Evolutionary conservation across 2,329 filamentous ascomycete genomes (phyloP).

Genomic region (Setomelanomma holmii): DNA sequence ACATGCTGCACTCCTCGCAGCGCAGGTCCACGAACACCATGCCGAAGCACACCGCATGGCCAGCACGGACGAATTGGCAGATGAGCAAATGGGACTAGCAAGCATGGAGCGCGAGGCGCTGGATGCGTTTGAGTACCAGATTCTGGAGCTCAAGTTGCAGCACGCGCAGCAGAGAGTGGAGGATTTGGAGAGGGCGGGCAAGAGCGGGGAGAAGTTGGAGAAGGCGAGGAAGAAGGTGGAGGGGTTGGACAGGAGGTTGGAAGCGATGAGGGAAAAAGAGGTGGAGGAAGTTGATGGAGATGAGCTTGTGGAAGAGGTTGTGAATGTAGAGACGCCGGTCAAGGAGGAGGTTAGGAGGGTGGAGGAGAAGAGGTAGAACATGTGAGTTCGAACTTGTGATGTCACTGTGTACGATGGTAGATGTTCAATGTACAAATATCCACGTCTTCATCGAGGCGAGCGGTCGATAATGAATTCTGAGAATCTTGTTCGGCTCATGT

Average conservation of each 20-base stretch:
- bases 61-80: conserved; percentile 15
- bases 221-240: conserved; percentile 13
- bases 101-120: conserved; percentile 23
- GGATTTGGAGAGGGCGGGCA: neutral
- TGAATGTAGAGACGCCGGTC: neutral
- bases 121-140: conserved; percentile 15
- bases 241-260: conserved; percentile 1
- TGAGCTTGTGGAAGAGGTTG: neutral
- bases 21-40: conserved; percentile 31
- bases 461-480: too few species aligned
- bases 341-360: neutral
- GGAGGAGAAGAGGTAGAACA: neutral
- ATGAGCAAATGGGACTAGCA: conserved; percentile 17
- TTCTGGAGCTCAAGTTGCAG: neutral
- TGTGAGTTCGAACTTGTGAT: neutral
- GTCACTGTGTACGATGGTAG: neutral
- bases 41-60: conserved; percentile 20
- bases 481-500: too few species aligned
- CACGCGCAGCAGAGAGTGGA: neutral
- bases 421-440: neutral
- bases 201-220: conserved; percentile 4
- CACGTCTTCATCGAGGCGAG: neutral
- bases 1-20: conserved; percentile 27
- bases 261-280: conserved; percentile 3
- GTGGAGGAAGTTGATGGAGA: conserved; percentile 17